These are phyloP conservation scores for Trametes gibbosa DNA, from an alignment of 768 basidiomycete species.

Conservation along the genomic window DNA sequence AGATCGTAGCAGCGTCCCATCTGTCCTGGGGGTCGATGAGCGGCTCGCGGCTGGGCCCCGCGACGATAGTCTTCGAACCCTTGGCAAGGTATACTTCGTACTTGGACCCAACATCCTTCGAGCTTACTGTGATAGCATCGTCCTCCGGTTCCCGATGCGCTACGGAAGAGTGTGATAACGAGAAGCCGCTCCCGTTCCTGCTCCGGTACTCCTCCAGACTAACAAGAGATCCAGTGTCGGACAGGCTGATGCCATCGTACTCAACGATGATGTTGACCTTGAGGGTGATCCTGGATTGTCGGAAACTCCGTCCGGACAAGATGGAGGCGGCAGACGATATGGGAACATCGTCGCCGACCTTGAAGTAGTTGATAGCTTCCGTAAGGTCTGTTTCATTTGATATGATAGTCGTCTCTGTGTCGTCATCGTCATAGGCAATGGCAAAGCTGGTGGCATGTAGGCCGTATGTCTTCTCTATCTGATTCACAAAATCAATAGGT, in stretches of 20 bases:
- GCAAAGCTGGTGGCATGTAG: slow-evolving; percentile 66
- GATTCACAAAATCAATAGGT: not conserved
- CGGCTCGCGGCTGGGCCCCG: slow-evolving; percentile 25
- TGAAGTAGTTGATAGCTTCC: slow-evolving; percentile 86
- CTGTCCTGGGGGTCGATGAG: slow-evolving; percentile 15
- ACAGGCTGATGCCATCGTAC: slow-evolving; percentile 88
- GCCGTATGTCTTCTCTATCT: slow-evolving; percentile 87
- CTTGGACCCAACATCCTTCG: slow-evolving; percentile 49
- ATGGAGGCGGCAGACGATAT: slow-evolving; percentile 72
- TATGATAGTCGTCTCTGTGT: slow-evolving; percentile 74
- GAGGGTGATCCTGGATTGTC: slow-evolving; percentile 70
- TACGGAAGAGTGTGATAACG: slow-evolving; percentile 46
- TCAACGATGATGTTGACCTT: slow-evolving; percentile 77
- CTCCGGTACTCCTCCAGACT: slow-evolving; percentile 73
- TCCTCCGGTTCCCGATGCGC: slow-evolving; percentile 52
- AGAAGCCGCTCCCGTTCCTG: slow-evolving; percentile 53
- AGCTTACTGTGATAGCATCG: slow-evolving; percentile 74
- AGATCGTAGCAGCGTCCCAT: slow-evolving; percentile 24
- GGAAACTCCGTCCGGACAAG: slow-evolving; percentile 60
- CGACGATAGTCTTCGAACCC: slow-evolving; percentile 27
- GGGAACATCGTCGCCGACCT: slow-evolving; percentile 67
- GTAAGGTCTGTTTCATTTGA: slow-evolving; percentile 69
- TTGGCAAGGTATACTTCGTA: slow-evolving; percentile 21
- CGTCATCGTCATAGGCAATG: slow-evolving; percentile 86
- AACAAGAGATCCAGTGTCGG: slow-evolving; percentile 80